These are phyloP conservation scores for Neurospora cerealis DNA, from an alignment of 495 filamentous ascomycete genomes.

Conservation along the genomic window DNA sequence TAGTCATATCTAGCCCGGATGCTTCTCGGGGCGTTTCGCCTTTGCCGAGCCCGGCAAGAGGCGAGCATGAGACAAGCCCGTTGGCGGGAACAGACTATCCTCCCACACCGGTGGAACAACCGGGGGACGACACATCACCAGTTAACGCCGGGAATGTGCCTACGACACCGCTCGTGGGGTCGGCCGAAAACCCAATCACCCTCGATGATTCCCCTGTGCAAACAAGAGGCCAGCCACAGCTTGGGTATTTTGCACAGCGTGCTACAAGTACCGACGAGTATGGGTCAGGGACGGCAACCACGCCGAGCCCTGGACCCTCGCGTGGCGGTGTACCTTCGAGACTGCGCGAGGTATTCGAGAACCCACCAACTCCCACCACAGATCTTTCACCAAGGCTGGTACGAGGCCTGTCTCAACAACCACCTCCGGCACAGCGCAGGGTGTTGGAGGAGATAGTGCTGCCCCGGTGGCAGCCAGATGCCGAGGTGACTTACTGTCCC, in stretches of 20 bases:
- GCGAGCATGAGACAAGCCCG: neutral
- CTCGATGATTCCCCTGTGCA: slow-evolving; percentile 2
- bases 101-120: neutral
- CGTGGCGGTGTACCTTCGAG: neutral
- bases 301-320: neutral
- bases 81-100: neutral
- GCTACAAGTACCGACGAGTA: neutral
- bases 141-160: neutral
- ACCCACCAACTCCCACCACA: neutral
- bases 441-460: slow-evolving; percentile 30
- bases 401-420: neutral
- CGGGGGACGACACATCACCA: neutral
- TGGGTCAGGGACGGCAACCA: neutral
- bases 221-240: neutral
- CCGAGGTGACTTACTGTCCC: slow-evolving; percentile 65
- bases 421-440: neutral
- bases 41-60: neutral
- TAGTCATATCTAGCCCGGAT: neutral
- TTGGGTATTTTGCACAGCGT: neutral
- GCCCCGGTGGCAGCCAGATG: slow-evolving; percentile 81
- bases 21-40: neutral
- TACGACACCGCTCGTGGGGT: neutral
- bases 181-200: slow-evolving; percentile 3
- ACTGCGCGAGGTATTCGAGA: neutral
- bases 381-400: neutral